Percentiles rank a stretch among this genome's conserved stretches.
These are phyloP conservation scores for Trichoderma gracile DNA, from an alignment of 2,329 filamentous ascomycete genomes.

Conservation along the genomic window DNA sequence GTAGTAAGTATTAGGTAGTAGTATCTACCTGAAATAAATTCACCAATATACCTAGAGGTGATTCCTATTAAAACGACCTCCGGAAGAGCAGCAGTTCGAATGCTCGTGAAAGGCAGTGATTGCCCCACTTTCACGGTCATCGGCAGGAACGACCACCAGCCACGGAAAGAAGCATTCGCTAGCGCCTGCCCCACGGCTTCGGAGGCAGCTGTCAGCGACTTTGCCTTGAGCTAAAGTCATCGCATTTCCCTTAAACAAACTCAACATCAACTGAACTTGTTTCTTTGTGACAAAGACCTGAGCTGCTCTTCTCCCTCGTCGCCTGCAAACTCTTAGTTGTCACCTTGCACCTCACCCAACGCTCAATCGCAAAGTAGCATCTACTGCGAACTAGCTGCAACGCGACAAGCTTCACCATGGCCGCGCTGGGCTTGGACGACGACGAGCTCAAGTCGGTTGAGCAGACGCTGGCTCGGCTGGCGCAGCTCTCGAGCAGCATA, in stretches of 20 bases:
- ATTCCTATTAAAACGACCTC: too few relatives aligned
- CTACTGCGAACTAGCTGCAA: background rate
- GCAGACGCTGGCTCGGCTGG: conserved; percentile 66
- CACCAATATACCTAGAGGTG: too few relatives aligned
- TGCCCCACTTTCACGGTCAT: background rate
- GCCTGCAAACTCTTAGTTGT: too few relatives aligned
- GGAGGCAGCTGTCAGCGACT: background rate
- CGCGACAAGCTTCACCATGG: conserved; percentile 35
- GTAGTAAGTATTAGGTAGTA: too few relatives aligned
- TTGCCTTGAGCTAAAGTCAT: background rate
- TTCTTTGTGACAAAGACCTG: too few relatives aligned
- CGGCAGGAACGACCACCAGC: background rate
- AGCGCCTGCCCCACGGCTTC: conserved; percentile 3
- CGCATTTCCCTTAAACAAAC: background rate
- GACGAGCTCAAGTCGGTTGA: conserved; percentile 70
- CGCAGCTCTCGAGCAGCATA: conserved; percentile 68
- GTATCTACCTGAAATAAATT: too few relatives aligned
- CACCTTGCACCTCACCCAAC: background rate
- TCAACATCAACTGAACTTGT: background rate
- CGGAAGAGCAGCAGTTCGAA: too few relatives aligned
- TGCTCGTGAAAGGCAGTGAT: background rate
- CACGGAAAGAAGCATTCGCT: background rate
- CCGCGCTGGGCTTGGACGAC: conserved; percentile 51
- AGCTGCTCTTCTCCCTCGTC: too few relatives aligned
- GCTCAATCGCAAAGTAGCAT: background rate